Conservation (phyloP, 2,329 filamentous ascomycete genomes). For the Chaetomium olivaceum region DNA sequence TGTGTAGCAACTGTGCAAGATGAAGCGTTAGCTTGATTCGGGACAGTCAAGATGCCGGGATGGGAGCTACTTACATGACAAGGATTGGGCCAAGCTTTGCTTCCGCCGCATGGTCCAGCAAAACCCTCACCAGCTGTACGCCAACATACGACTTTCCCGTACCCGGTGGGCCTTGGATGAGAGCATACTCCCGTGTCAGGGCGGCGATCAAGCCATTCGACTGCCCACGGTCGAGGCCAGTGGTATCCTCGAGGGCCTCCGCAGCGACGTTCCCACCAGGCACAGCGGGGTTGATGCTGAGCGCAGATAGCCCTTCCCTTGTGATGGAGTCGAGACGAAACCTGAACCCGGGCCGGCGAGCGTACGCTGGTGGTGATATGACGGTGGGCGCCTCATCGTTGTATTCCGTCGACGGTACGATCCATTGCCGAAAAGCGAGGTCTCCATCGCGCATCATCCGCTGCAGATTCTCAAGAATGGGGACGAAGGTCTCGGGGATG, state of each 20-base stretch:
- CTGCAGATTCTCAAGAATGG: constrained; percentile 25
- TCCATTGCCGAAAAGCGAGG: constrained; percentile 22
- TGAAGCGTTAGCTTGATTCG: background rate
- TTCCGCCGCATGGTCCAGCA: constrained; percentile 47
- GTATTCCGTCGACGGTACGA: constrained; percentile 10
- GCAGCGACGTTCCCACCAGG: background rate
- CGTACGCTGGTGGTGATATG: background rate
- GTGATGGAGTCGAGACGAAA: constrained; percentile 14
- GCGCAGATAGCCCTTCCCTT: background rate
- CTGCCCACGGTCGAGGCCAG: constrained; percentile 53
- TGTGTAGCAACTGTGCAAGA: constrained; percentile 48
- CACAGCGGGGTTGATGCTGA: constrained; percentile 1
- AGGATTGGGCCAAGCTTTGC: constrained; percentile 50
- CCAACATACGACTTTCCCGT: constrained; percentile 68
- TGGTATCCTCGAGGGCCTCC: constrained; percentile 24
- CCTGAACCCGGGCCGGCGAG: constrained; percentile 17
- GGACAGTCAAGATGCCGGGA: background rate
- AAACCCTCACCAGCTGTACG: constrained; percentile 56
- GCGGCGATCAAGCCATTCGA: constrained; percentile 54
- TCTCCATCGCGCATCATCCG: constrained; percentile 18
- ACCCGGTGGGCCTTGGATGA: constrained; percentile 71
- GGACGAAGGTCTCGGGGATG: constrained; percentile 25
- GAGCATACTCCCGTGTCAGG: constrained; percentile 53
- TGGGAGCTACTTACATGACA: constrained; percentile 34
- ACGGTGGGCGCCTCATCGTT: background rate